Evolutionary conservation across 2,329 filamentous ascomycete species (phyloP).

Genomic region (Cercospora zeae-maydis): DNA sequence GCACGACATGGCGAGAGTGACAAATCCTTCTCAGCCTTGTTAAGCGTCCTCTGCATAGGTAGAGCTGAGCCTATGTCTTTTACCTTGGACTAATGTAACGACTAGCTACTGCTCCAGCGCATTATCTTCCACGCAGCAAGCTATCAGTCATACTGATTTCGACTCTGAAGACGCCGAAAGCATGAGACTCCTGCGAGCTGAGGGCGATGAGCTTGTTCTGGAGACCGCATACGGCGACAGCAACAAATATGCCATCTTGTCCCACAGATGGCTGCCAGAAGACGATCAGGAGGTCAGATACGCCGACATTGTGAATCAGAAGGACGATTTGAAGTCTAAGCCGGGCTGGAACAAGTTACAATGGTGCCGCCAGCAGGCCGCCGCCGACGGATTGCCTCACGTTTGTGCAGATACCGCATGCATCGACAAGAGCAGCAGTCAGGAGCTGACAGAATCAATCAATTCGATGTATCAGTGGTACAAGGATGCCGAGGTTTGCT

Average conservation of each 20-base stretch:
- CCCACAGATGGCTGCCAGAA: neutral
- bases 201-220: neutral
- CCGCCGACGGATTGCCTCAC: neutral
- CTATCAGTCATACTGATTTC: too few species aligned
- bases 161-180: neutral
- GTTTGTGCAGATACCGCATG: neutral
- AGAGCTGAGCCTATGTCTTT: neutral
- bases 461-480: neutral
- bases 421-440: neutral
- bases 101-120: neutral
- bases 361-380: neutral
- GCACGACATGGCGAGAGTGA: neutral
- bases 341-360: neutral
- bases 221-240: neutral
- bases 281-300: neutral
- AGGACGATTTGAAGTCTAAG: neutral
- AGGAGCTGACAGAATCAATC: neutral
- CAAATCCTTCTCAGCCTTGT: neutral
- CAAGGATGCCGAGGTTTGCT: neutral
- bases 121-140: neutral
- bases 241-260: neutral
- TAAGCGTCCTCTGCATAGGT: neutral
- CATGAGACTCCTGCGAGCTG: neutral
- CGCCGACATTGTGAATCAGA: neutral
- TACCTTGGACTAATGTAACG: too few species aligned